Percentiles rank a stretch among this genome's conserved stretches.
Evolutionary conservation across 257 asterid genomes (phyloP).

Genomic region (Plantago ovata): DNA sequence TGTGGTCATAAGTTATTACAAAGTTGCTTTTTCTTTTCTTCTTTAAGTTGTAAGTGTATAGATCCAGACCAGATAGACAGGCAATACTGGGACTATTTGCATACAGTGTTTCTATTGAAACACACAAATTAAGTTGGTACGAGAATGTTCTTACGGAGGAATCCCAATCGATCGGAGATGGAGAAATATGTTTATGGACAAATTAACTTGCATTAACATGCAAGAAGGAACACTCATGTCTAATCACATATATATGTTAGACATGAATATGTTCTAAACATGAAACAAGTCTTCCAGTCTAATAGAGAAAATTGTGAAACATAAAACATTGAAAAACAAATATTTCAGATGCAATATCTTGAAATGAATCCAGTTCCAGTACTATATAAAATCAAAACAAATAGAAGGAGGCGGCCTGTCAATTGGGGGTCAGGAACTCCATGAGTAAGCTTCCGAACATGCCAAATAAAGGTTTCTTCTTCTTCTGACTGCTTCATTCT

Average conservation of each 20-base stretch:
- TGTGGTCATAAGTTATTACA: too few species aligned
- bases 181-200: too few species aligned
- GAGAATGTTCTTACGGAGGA: too few species aligned
- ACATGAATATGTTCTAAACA: conserved; percentile 23
- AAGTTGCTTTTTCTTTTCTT: too few species aligned
- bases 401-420: conserved; percentile 11
- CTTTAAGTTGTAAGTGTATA: too few species aligned
- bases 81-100: too few species aligned
- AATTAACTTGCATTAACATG: too few species aligned
- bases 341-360: conserved; percentile 28
- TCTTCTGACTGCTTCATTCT: conserved; percentile 41
- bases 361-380: conserved; percentile 29
- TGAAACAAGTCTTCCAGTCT: conserved; percentile 33
- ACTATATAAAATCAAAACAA: conserved; percentile 19
- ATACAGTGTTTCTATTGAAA: too few species aligned
- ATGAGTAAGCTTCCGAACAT: conserved; percentile 84
- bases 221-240: not conserved
- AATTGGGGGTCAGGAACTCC: conserved; percentile 67
- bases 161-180: too few species aligned
- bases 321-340: conserved; percentile 32
- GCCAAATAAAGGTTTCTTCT: conserved; percentile 79
- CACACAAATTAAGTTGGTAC: too few species aligned
- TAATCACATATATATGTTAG: conserved; percentile 5
- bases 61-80: too few species aligned
- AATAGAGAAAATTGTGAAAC: conserved; percentile 21